Evolutionary conservation across 345 rosid genomes (phyloP).

Genomic region (Arabis hirsuta): DNA sequence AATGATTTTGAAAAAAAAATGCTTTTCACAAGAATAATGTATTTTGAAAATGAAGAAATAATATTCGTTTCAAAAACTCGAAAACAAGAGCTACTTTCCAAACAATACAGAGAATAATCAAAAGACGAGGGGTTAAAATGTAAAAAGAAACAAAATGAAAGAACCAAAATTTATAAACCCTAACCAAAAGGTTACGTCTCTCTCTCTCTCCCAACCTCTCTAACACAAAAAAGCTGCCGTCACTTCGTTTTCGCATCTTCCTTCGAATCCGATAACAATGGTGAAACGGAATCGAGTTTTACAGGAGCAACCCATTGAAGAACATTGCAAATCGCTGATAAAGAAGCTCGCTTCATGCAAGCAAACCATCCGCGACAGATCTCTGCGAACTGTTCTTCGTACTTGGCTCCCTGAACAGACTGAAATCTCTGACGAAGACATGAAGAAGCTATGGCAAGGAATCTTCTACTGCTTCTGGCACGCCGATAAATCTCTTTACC

Average conservation of each 20-base stretch:
- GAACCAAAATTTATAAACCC: constrained; percentile 31
- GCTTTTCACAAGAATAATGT: neutral
- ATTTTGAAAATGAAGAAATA: neutral
- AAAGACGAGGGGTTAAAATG: constrained; percentile 30
- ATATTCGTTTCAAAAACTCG: neutral
- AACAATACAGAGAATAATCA: neutral
- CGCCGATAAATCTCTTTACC: constrained; percentile 76
- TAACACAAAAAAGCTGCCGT: constrained; percentile 17
- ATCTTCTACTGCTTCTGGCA: constrained; percentile 98
- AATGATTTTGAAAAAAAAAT: neutral
- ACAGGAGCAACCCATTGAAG: constrained; percentile 30
- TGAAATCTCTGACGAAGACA: constrained; percentile 64
- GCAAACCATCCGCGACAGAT: constrained; percentile 62
- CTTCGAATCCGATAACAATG: constrained; percentile 22
- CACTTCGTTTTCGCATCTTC: neutral
- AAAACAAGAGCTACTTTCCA: constrained; percentile 23
- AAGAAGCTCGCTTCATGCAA: constrained; percentile 77
- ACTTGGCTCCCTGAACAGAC: constrained; percentile 78
- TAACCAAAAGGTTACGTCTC: constrained; percentile 11
- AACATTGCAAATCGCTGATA: constrained; percentile 59
- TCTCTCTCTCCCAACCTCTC: neutral
- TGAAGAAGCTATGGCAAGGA: constrained; percentile 95
- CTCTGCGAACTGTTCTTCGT: constrained; percentile 59
- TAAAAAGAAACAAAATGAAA: constrained; percentile 2
- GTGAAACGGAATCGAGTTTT: constrained; percentile 36